A percentile compares a stretch with the other conserved stretches of the same genome.
phyloP scores from a whole-genome alignment of 2,329 filamentous ascomycete genomes.

The Cryoendolithus antarcticus region DNA sequence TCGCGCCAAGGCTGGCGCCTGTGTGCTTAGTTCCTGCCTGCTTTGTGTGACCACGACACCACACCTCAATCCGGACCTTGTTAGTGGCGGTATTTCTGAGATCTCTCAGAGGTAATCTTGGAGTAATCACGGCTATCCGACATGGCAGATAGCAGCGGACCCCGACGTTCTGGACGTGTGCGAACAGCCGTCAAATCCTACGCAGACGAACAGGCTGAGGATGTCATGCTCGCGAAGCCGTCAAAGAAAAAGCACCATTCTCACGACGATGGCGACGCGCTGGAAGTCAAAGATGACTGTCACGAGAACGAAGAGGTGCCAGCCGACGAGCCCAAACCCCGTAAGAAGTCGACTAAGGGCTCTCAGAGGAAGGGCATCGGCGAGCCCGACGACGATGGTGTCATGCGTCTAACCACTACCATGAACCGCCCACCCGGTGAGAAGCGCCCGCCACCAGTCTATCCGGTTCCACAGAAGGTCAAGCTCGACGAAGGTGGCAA shows the following conservation, averaged over 20 bases:
- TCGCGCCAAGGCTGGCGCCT: too few relatives aligned
- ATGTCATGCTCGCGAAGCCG: neutral
- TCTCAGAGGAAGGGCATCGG: conserved; percentile 1
- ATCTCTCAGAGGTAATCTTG: too few relatives aligned
- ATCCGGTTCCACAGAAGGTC: neutral
- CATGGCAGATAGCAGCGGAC: conserved; percentile 3
- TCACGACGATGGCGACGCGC: conserved; percentile 1
- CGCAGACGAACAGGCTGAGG: conserved; percentile 11
- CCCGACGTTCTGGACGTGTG: conserved; percentile 10
- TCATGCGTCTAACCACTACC: conserved; percentile 3
- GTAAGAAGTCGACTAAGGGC: neutral
- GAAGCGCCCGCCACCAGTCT: conserved; percentile 2
- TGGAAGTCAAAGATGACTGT: neutral
- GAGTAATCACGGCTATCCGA: neutral
- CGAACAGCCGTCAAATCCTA: conserved; percentile 10
- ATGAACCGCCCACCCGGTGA: conserved; percentile 1
- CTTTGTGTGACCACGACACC: too few relatives aligned
- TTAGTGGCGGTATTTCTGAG: too few relatives aligned
- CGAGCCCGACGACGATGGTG: conserved; percentile 1
- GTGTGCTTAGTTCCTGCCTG: too few relatives aligned
- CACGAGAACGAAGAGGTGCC: neutral
- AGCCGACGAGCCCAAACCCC: conserved; percentile 1
- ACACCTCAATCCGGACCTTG: too few relatives aligned
- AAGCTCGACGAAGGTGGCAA: neutral
- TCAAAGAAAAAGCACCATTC: conserved; percentile 5